Evolutionary conservation across 129 eudicot genomes (phyloP).

Genomic region (Flaveria trinervia): DNA sequence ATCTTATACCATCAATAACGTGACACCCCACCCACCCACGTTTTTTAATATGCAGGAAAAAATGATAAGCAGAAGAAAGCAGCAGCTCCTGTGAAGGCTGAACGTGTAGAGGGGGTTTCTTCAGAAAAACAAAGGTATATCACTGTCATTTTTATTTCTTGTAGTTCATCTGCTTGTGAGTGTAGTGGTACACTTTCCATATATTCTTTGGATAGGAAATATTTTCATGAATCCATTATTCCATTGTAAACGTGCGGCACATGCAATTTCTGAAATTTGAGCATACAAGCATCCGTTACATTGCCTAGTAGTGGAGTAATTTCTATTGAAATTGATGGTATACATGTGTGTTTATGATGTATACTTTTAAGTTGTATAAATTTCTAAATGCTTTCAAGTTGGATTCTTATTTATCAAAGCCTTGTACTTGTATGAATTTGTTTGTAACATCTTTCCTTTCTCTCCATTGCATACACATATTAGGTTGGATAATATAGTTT

Average conservation of each 20-base stretch:
- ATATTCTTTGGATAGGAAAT: slow-evolving; percentile 10
- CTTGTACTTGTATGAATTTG: too few relatives aligned
- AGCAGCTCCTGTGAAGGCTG: slow-evolving; percentile 25
- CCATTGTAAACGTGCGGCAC: background rate
- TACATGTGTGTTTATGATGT: background rate
- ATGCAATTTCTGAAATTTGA: background rate
- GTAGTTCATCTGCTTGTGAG: slow-evolving; percentile 7
- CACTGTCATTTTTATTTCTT: background rate
- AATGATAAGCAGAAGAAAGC: slow-evolving; percentile 39
- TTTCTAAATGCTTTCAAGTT: background rate
- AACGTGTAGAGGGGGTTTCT: slow-evolving; percentile 42
- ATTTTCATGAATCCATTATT: background rate
- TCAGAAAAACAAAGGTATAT: slow-evolving; percentile 81
- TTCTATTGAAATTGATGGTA: background rate
- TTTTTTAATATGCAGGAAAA: slow-evolving; percentile 37
- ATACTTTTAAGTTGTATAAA: background rate
- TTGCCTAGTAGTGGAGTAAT: background rate
- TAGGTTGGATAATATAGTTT: too few relatives aligned
- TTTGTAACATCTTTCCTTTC: too few relatives aligned
- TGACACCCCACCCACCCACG: background rate
- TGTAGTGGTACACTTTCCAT: slow-evolving; percentile 5
- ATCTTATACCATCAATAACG: slow-evolving; percentile 5
- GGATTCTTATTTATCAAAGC: background rate
- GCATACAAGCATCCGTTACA: background rate
- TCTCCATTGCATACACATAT: too few relatives aligned